A percentile compares a stretch with the other conserved stretches of the same genome.
Conservation (phyloP, 192 early-diverging fungal genomes). For the Chytriomyces sp. region DNA sequence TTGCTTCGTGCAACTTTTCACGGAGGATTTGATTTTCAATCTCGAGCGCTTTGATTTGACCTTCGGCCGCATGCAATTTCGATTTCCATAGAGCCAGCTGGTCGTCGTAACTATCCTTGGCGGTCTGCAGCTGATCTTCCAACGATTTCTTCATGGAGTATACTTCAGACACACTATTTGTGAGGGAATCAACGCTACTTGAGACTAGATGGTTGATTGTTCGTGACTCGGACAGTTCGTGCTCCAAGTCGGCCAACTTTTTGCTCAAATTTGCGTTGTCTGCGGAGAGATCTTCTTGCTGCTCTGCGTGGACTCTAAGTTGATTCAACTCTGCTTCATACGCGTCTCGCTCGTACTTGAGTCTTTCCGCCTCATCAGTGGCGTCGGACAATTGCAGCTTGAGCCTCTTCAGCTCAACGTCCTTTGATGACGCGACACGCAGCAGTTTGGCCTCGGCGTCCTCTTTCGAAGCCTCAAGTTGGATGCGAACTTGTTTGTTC, state of each 20-base stretch:
- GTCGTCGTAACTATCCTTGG: background rate
- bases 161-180: conserved; percentile 2
- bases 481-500: background rate
- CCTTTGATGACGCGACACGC: conserved; percentile 3
- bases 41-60: conserved; percentile 2
- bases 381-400: conserved; percentile 14
- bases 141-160: background rate
- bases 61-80: background rate
- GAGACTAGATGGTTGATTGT: conserved; percentile 9
- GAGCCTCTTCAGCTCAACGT: conserved; percentile 13
- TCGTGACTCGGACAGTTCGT: conserved; percentile 10
- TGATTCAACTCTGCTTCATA: conserved; percentile 21
- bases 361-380: conserved; percentile 17
- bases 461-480: conserved; percentile 32
- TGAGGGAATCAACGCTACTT: conserved; percentile 10
- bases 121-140: background rate
- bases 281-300: conserved; percentile 6
- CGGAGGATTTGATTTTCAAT: background rate
- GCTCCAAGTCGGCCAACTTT: conserved; percentile 12
- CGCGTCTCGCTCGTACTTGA: background rate
- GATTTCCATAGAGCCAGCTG: background rate
- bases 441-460: conserved; percentile 24
- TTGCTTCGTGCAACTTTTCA: background rate
- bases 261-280: conserved; percentile 8
- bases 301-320: conserved; percentile 1